phyloP scores from a whole-genome alignment of 305 asterid genomes.

The Rubia balearica region DNA sequence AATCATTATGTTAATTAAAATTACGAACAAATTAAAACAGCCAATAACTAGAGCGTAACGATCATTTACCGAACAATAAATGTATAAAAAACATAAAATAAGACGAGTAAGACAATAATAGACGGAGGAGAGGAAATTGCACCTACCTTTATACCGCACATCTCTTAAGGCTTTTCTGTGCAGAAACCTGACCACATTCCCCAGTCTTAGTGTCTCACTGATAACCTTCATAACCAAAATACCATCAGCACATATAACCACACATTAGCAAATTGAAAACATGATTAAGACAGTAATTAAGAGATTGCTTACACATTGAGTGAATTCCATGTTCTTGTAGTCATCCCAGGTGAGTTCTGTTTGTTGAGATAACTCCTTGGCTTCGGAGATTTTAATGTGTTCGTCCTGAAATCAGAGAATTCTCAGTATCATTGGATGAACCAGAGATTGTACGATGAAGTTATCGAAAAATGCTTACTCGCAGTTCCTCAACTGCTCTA shows the following conservation, averaged over 20 bases:
- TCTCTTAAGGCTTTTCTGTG: constrained; percentile 82
- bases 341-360: constrained; percentile 75
- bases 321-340: constrained; percentile 86
- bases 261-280: background rate
- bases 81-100: too few relatives aligned
- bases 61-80: too few relatives aligned
- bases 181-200: constrained; percentile 87
- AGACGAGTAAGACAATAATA: too few relatives aligned
- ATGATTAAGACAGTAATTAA: background rate
- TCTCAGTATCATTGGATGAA: background rate
- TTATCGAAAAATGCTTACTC: constrained; percentile 26
- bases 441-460: background rate
- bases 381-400: constrained; percentile 42
- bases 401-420: constrained; percentile 41
- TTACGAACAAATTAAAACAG: too few relatives aligned
- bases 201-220: constrained; percentile 71
- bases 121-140: too few relatives aligned
- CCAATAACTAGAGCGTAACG: too few relatives aligned
- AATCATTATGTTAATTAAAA: too few relatives aligned
- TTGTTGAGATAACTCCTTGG: constrained; percentile 36
- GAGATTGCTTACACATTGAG: constrained; percentile 60
- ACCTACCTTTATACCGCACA: constrained; percentile 69
- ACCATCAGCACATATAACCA: background rate
- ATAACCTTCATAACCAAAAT: constrained; percentile 39
- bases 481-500: constrained; percentile 49